Evolutionary conservation across 2,329 filamentous ascomycete genomes (phyloP), one percentile per base, ranked within the genome.

Genomic region (Alternaria atra): DNA sequence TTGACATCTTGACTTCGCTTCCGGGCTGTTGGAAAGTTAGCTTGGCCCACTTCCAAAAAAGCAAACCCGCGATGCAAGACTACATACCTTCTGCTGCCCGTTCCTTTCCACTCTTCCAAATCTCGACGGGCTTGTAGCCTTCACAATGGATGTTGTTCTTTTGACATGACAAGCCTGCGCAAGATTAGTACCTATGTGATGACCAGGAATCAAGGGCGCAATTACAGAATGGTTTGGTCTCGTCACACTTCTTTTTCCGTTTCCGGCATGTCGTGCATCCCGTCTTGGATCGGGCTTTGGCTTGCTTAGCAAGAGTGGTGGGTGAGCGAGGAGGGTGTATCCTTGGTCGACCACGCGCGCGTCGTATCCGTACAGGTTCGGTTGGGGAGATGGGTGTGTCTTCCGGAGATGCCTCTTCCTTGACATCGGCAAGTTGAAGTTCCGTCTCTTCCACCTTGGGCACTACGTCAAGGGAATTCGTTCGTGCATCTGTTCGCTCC

Each of bases 91-190:
- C 89, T 81, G 91, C 89, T 34, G 87, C 85, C 73, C 85, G 90
- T 77, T 94, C 91, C 75, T 88, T 92, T 29, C 93, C 92, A 73
- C 92, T 94, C 77, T 90, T 92, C 93, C 93, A 97, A 53, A 93
- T 86, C 60, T 92, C 90, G 76, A 93, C 93, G 63, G 92, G 90
- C 52, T 92, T 91, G 74, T 97, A 97, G 12, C 93, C 93, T 79
- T 97, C 93, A 75, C 93, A 97, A 12, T 94, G 88, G 12, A 97
- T 92, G 8, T 93, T 92, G 76, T 97, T 97, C 84, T 97, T 97
- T 80, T 95, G 90, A 74, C 93, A 97, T 72, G 96, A 96, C 78
- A 92, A 85, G 70, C 91, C 90, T 93, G 63, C 50, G 59, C 48
- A 59, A 66, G 55, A 54, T 79, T 62, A 80, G 74, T 48, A 39